Conservation (phyloP, 768 basidiomycete genomes). For the Russula emetica region DNA sequence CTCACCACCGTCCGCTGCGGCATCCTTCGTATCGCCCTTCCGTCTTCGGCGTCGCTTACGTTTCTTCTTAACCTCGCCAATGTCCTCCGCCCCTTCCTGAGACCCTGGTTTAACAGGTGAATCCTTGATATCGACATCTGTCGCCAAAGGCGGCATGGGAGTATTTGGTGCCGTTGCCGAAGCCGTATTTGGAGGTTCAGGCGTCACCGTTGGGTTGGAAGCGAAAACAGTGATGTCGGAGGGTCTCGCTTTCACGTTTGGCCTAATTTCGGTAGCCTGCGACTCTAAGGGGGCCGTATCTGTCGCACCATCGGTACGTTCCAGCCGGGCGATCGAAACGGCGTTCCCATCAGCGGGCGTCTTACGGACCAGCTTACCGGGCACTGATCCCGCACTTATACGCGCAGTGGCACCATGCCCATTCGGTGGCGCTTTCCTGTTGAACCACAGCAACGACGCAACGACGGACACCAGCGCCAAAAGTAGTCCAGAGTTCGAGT, state of each 20-base stretch:
- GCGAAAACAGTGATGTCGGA: neutral
- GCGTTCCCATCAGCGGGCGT: neutral
- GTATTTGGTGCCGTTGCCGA: neutral
- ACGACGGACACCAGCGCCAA: conserved; percentile 12
- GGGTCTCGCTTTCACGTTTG: neutral
- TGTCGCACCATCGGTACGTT: neutral
- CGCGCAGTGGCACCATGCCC: neutral
- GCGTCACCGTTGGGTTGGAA: neutral
- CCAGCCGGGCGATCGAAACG: neutral
- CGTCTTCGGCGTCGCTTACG: conserved; percentile 28
- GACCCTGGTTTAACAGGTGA: conserved; percentile 7
- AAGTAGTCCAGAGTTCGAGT: conserved; percentile 9
- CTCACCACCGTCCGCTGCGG: conserved; percentile 29
- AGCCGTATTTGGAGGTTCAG: neutral
- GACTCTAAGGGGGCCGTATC: neutral
- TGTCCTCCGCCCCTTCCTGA: conserved; percentile 54
- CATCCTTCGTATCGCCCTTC: conserved; percentile 23
- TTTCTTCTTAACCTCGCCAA: conserved; percentile 39
- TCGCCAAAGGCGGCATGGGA: neutral
- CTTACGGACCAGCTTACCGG: neutral
- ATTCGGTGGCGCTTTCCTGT: neutral
- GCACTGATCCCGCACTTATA: neutral
- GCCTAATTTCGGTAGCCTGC: neutral
- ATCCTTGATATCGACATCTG: neutral
- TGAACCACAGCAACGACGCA: conserved; percentile 16